Evolutionary conservation across 2,329 filamentous ascomycete genomes (phyloP), one percentile per base, ranked within the genome.

Genomic region (Microsporum audouinii): DNA sequence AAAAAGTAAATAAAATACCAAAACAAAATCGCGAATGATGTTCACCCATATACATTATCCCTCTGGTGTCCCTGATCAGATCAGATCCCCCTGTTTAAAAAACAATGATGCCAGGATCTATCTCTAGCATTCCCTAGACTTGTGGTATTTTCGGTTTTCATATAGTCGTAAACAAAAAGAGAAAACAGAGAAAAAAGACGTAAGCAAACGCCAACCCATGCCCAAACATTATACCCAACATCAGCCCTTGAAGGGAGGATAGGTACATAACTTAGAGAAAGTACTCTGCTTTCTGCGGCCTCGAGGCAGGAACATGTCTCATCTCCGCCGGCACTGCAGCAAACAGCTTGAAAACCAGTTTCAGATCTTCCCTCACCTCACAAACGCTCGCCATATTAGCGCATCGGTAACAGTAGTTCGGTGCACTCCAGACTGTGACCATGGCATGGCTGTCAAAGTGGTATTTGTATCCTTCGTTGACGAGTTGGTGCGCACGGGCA

Each of bases 391-490:
- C 85, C 63, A 88, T 78, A 78, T 99, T 99, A 72, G 94, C 94
- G 73, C 94, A 99, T 75, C 94, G 85, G 82, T 99, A 97, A 80
- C 92, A 99, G 82, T 99, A 99, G 76, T 92, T 92, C 65, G 88
- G 88, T 60, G 88, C 88, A 86, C 66, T 82, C 81, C 43, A 99
- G 71, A 99, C 97, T 41, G 94, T 99, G 64, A 99, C 94, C 58
- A 99, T 94, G 68, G 99, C 97, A 67, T 92, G 82, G 73, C 97
- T 94, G 76, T 97, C 94, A 66, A 91, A 96, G 39, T 66, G 64
- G 94, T 94, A 99, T 75, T 97, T 99, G 78, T 97, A 99, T 57
- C 94, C 94, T 76, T 99, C 94, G 92, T 97, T 99, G 63, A 99
- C 94, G 74, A 99, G 80, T 79, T 99, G 94, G 81, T 99, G 94